These are phyloP conservation scores for Agaricus blazei DNA, from an alignment of 768 basidiomycete species.

Conservation along the genomic window DNA sequence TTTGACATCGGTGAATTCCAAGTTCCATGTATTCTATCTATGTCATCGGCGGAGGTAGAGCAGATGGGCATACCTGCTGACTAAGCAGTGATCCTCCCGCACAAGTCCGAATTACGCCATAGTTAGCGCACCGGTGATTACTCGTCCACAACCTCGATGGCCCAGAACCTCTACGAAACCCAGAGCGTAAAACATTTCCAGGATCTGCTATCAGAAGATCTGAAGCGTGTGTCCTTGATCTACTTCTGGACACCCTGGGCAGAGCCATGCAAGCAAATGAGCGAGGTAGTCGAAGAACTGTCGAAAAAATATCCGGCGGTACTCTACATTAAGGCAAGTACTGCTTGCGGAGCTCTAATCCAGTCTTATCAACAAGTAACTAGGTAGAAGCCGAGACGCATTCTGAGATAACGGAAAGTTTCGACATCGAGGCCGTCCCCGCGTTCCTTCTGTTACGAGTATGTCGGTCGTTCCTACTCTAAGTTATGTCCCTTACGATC, in stretches of 20 bases:
- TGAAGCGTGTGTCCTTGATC: conserved; percentile 77
- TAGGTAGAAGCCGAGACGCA: conserved; percentile 83
- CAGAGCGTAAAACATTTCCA: conserved; percentile 70
- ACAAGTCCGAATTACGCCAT: conserved; percentile 17
- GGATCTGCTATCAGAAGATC: conserved; percentile 65
- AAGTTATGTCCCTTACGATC: not conserved
- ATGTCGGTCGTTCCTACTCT: conserved; percentile 4
- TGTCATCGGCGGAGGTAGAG: not conserved
- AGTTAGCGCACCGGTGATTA: conserved; percentile 16
- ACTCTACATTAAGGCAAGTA: conserved; percentile 68
- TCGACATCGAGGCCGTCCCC: conserved; percentile 88
- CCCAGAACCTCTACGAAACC: conserved; percentile 35
- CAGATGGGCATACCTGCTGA: not conserved
- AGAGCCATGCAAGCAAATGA: conserved; percentile 87
- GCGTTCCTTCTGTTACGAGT: conserved; percentile 79
- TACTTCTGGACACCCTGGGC: conserved; percentile 97
- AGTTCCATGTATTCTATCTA: not conserved
- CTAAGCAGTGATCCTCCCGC: not conserved
- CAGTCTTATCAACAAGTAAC: not conserved
- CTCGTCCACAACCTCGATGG: conserved; percentile 1
- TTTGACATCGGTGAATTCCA: not conserved
- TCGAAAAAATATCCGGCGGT: conserved; percentile 64
- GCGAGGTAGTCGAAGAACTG: conserved; percentile 68
- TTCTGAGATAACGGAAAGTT: conserved; percentile 84
- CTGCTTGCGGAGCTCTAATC: not conserved